Evolutionary conservation across 2,329 filamentous ascomycete genomes (phyloP).

Genomic region (Pseudocercospora eumusae): DNA sequence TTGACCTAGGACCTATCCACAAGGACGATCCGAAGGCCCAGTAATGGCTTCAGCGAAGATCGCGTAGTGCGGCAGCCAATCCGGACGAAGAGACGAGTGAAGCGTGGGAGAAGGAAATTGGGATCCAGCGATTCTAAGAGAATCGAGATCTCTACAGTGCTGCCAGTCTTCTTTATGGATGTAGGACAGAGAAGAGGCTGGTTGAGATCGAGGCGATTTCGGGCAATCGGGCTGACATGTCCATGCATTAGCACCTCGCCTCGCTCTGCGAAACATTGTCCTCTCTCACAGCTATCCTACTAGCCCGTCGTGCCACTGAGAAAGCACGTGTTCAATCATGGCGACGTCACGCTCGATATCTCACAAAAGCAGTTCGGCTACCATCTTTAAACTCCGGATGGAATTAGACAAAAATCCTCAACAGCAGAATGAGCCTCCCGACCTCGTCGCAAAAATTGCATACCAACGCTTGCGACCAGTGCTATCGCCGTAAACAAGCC

Average conservation of each 20-base stretch:
- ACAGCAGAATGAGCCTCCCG: neutral
- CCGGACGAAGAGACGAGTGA: neutral
- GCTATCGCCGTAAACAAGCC: neutral
- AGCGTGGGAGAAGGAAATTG: neutral
- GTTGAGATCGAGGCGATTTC: neutral
- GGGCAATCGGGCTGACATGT: neutral
- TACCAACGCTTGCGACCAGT: neutral
- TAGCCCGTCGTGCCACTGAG: neutral
- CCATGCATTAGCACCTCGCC: neutral
- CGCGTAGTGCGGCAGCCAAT: neutral
- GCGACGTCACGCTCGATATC: neutral
- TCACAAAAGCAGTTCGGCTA: neutral
- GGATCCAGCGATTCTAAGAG: neutral
- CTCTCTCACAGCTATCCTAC: neutral
- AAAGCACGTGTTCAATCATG: neutral
- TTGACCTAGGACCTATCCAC: neutral
- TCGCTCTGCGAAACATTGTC: neutral
- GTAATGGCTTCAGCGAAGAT: neutral
- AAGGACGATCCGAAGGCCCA: neutral
- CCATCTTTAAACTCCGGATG: neutral
- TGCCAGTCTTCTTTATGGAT: neutral
- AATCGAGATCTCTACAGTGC: neutral
- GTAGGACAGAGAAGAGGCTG: neutral
- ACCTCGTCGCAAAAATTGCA: neutral
- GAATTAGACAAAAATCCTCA: neutral